phyloP scores from a whole-genome alignment of 768 basidiomycete species.

The Kwoniella dendrophila region DNA sequence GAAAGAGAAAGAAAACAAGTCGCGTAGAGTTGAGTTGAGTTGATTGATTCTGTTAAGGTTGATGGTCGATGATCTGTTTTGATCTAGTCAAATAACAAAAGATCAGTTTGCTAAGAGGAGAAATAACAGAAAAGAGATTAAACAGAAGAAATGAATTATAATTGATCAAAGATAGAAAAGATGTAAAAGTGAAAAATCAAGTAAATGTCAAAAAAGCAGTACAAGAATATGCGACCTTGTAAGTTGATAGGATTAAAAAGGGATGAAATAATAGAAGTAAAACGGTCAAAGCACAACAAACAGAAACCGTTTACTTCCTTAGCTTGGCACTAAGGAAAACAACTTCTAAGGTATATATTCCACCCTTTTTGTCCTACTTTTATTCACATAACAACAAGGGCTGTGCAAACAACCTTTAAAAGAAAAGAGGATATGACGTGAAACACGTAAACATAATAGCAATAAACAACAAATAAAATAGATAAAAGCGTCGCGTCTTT shows the following conservation, averaged over 20 bases:
- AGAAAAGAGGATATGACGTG: conserved; percentile 9
- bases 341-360: background rate
- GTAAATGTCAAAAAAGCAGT: too few relatives aligned
- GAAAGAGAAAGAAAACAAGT: background rate
- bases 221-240: too few relatives aligned
- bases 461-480: conserved; percentile 2
- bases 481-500: background rate
- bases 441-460: conserved; percentile 18
- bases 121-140: background rate
- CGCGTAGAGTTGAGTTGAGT: background rate
- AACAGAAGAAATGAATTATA: background rate
- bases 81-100: background rate
- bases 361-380: too few relatives aligned
- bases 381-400: conserved; percentile 1
- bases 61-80: background rate
- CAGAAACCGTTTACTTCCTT: background rate
- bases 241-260: background rate
- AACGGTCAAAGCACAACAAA: conserved; percentile 8
- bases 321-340: conserved; percentile 3
- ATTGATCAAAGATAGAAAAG: background rate
- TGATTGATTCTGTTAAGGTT: background rate
- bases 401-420: conserved; percentile 1
- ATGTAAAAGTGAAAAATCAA: background rate
- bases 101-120: background rate
- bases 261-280: background rate